Evolutionary conservation across 148 eudicot species (phyloP), one percentile per base, ranked within the genome.

Genomic region (Mesembryanthemum crystallinum): DNA sequence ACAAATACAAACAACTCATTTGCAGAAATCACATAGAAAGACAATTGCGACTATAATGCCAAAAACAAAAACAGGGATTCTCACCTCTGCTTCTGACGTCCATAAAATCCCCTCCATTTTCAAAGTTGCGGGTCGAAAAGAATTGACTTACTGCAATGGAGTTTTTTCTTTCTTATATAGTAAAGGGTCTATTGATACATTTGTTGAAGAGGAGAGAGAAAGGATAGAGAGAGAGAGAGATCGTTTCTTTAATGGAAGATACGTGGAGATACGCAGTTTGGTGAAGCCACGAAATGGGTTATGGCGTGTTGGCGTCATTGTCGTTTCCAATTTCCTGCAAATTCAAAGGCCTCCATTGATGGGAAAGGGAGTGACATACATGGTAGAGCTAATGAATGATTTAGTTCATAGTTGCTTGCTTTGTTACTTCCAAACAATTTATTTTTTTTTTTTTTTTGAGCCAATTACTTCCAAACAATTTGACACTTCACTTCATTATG

Each of bases 81-180:
- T 72, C 64, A 91, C 97, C 97, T 91, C 90, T 32, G 83, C 54
- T 49, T 88, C 82, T 25, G 85, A 88, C 45, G 97, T 93, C 93
- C 97, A 91, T 72, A 83, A 76, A 69, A 35, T 60, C 43, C 74
- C 88, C 77, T 66, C 88, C 87, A 89, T 89, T 49, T 74, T 81
- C 37, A 21, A 23, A 74, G 79, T 57, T 37, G 3, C 32, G 18
- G n/a, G n/a, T 7, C 15, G 1, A 37, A 57, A 21, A 52, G 0
- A 52, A 52, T 52, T n/a, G n/a, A 52, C 5, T 18, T 52, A 15
- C n/a, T 52, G 10, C n/a, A 52, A 52, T 52, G 57, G 57, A 17
- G 57, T 17, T 15, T 15, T 52, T 52, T 7, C 17, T n/a, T 52
- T 52, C 11, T 3, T 17, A 15, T 52, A 18, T 3, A 52, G 7